Evolutionary conservation across 768 basidiomycete genomes (phyloP).

Genomic region (Suillus spraguei): DNA sequence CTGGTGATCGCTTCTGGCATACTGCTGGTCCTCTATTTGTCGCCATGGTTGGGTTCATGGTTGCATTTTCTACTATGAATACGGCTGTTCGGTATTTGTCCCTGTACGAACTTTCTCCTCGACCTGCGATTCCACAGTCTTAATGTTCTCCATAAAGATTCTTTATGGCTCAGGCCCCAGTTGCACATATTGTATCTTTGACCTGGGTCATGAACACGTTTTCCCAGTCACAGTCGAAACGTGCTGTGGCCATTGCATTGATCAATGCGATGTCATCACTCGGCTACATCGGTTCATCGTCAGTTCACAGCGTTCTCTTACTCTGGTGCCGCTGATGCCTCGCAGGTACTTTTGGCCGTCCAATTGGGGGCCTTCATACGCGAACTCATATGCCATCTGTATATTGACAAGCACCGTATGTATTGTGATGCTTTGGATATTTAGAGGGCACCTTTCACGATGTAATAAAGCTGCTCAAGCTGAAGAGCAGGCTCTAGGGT

Average conservation of each 20-base stretch:
- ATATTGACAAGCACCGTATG: conserved; percentile 54
- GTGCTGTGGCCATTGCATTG: conserved; percentile 81
- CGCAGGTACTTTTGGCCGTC: conserved; percentile 65
- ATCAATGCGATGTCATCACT: conserved; percentile 79
- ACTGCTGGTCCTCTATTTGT: conserved; percentile 53
- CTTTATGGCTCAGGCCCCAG: conserved; percentile 72
- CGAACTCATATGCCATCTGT: conserved; percentile 73
- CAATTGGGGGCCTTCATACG: conserved; percentile 70
- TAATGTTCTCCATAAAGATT: conserved; percentile 46
- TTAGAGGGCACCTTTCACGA: conserved; percentile 43
- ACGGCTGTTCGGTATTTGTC: conserved; percentile 63
- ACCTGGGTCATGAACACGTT: conserved; percentile 58
- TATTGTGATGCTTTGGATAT: conserved; percentile 51
- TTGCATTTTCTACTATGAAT: conserved; percentile 65
- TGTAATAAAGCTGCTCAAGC: conserved; percentile 42
- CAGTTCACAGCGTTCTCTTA: conserved; percentile 35
- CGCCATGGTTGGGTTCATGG: conserved; percentile 69
- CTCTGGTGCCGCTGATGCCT: background rate
- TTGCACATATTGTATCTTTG: conserved; percentile 66
- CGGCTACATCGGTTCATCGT: conserved; percentile 83
- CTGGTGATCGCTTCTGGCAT: conserved; percentile 73
- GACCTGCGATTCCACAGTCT: background rate
- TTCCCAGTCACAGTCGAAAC: conserved; percentile 77
- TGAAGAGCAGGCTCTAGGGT: conserved; percentile 38
- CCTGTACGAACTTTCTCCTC: conserved; percentile 42